Conservation (phyloP, 2,329 filamentous ascomycete genomes). For the Moelleriella libera region DNA sequence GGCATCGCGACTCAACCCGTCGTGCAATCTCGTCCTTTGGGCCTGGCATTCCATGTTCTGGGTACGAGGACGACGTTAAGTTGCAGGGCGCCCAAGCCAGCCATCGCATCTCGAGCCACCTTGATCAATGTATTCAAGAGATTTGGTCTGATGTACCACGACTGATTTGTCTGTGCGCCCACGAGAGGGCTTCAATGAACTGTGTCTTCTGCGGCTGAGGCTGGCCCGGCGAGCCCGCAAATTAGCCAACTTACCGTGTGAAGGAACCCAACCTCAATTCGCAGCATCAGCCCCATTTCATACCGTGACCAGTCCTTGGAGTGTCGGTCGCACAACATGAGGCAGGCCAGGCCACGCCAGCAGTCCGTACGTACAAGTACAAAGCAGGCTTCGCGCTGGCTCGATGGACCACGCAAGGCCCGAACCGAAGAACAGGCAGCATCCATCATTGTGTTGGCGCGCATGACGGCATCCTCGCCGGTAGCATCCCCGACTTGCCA, state of each 20-base stretch:
- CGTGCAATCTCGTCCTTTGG: no score
- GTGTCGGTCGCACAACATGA: not conserved
- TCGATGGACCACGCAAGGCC: not conserved
- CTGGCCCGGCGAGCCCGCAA: not conserved
- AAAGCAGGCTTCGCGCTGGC: not conserved
- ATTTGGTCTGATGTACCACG: not conserved
- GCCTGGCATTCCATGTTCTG: no score
- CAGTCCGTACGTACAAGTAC: not conserved
- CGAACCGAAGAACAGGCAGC: constrained; percentile 2
- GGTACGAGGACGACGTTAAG: no score
- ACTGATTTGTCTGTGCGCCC: not conserved
- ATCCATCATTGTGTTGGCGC: not conserved
- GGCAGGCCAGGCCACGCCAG: not conserved
- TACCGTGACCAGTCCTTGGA: not conserved
- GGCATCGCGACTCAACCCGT: not conserved
- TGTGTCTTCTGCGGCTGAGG: not conserved
- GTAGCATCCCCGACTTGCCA: constrained; percentile 4
- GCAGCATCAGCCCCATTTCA: not conserved
- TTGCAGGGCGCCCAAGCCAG: not conserved
- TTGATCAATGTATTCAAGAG: no score
- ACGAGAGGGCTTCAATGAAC: not conserved
- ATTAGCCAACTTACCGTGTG: not conserved
- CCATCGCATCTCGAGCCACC: no score
- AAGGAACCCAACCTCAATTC: not conserved
- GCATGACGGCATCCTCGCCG: constrained; percentile 3